Base-by-base conservation (phyloP, 768 basidiomycete species). In the Phlebiopsis flavidoalba region DNA sequence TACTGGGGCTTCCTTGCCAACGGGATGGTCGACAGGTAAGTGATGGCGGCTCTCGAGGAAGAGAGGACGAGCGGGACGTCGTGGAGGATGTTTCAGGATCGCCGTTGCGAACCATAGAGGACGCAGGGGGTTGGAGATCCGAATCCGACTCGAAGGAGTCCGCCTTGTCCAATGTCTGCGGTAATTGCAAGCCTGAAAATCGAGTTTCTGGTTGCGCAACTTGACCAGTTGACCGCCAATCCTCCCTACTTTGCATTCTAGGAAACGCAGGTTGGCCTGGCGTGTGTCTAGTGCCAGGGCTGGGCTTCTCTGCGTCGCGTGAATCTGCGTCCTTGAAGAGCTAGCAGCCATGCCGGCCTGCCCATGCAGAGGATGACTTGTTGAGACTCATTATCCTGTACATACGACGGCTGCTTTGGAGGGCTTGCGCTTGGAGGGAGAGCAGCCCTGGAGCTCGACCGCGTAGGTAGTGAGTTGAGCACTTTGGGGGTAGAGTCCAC, bases 21-120 rank as follows among this genome's bases (percentile, higher is more conserved):
- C 6, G 53, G 37, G 1, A 17, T 10, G 53, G 12, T 12, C 8
- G 35, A 19, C 53, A 36, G 31, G 53, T 33, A 36, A 36, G 22
- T 31, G 33, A 15, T 31, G 19, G 56, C 31, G 33, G 24, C 8
- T 50, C 33, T 11, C 17, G 37, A 6, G 24, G 36, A 8, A n/a
- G 19, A n/a, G 49, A 59, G n/a, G 33, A 50, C 4, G 53, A 35
- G 8, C 40, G 24, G 5, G 59, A 60, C 1, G 57, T 31, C 22
- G 50, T 51, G 2, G 52, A 51, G 6, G 35, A 26, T 21, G 59
- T 53, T 7, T 62, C 61, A 14, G 61, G 57, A 31, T 59, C 61
- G 6, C 45, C 49, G 26, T 62, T 62, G 19, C 57, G 57, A 14
- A 62, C 57, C 6, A 62, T 57, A 62, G 57, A 24, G 19, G 57